phyloP scores from a whole-genome alignment of 2,329 filamentous ascomycete species.

The Hymenoscyphus fraxineus region DNA sequence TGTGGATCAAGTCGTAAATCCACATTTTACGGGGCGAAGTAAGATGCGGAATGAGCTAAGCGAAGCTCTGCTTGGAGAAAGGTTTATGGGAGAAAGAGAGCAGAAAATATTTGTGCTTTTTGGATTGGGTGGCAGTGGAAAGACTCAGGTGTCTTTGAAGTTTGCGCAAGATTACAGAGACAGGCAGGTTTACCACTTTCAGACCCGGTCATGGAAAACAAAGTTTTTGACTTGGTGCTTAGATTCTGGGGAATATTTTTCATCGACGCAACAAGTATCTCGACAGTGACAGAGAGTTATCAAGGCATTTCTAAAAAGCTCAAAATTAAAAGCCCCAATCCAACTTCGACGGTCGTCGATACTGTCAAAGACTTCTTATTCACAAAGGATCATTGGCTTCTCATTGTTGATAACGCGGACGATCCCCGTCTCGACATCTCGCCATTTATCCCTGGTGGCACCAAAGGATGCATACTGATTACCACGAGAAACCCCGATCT shows the following conservation, averaged over 20 bases:
- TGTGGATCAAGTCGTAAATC: constrained; percentile 13
- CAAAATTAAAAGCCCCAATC: not conserved
- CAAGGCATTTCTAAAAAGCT: constrained; percentile 9
- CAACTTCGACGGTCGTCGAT: constrained; percentile 7
- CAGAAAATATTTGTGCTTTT: constrained; percentile 24
- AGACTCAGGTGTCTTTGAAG: constrained; percentile 29
- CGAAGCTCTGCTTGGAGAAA: constrained; percentile 5
- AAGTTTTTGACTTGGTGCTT: too few species aligned
- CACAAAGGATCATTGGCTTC: constrained; percentile 31
- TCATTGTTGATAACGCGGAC: constrained; percentile 44
- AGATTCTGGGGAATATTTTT: constrained; percentile 26
- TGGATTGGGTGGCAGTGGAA: constrained; percentile 34
- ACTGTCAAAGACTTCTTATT: constrained; percentile 25
- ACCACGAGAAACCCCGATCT: constrained; percentile 37
- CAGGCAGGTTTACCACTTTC: constrained; percentile 7
- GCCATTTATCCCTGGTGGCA: constrained; percentile 30
- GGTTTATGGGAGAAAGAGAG: not conserved
- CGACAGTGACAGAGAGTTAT: constrained; percentile 14
- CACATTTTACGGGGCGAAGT: constrained; percentile 21
- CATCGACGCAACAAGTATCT: constrained; percentile 19
- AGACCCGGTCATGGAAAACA: too few species aligned
- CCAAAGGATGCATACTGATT: constrained; percentile 36
- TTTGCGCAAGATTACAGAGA: constrained; percentile 15
- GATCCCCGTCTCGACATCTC: constrained; percentile 31
- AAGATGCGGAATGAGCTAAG: constrained; percentile 13